Conservation (phyloP, 176 grass and related monocot genomes). For the Carex pumila region DNA sequence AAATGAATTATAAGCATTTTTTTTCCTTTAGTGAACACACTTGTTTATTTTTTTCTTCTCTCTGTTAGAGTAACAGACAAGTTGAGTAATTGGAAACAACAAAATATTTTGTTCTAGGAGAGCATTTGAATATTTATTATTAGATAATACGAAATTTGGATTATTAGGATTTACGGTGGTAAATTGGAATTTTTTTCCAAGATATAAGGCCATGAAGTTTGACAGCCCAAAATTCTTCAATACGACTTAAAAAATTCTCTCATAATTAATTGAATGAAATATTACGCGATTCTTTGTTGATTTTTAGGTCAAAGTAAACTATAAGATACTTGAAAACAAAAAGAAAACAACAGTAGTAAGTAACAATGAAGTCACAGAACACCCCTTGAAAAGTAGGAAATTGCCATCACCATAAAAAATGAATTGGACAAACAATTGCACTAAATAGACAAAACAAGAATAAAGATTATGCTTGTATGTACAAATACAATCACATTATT, state of each 20-base stretch:
- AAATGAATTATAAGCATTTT: neutral
- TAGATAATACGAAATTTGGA: neutral
- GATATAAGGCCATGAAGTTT: neutral
- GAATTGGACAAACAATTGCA: neutral
- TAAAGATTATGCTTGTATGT: neutral
- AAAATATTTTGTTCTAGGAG: neutral
- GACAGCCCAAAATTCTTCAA: neutral
- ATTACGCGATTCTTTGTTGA: neutral
- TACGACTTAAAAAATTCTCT: neutral
- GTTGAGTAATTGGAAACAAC: neutral
- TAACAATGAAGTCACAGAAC: neutral
- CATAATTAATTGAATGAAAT: neutral
- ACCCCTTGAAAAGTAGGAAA: neutral
- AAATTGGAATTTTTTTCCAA: neutral
- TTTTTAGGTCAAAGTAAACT: neutral
- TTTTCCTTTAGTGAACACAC: neutral
- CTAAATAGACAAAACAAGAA: neutral
- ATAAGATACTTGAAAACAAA: conserved; percentile 2
- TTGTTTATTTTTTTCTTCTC: neutral
- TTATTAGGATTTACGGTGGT: neutral
- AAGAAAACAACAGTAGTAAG: neutral
- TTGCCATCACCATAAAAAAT: neutral
- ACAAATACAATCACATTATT: neutral
- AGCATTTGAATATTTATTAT: no score
- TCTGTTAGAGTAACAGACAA: no score